Evolutionary conservation across 78 protist species (phyloP), one percentile per base, ranked within the genome.

Genomic region (Dictyostelium purpureum): DNA sequence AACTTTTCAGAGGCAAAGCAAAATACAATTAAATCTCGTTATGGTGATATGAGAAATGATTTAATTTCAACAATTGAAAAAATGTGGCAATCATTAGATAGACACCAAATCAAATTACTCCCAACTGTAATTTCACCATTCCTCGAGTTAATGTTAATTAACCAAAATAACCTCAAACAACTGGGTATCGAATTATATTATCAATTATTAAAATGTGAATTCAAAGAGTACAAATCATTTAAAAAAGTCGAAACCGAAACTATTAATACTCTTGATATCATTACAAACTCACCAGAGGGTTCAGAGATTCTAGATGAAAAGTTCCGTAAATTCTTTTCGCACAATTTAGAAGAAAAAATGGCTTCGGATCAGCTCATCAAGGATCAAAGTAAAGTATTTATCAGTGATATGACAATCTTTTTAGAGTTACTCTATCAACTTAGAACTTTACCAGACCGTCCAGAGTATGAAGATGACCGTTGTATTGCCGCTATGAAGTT

Each of bases 11-110:
- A 88, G 33, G 77, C 82, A 0, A 88, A 88, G 24, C 87, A 78
- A 69, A 71, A 75, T 4, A 74, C 77, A 0, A 88, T 88, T 10
- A 65, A 70, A 54, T 67, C 87, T 33, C 63, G 93, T 51, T 78
- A 88, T 78, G 93, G 93, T 69, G 93, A 88, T 74, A 88, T 88
- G 93, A 65, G 93, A 70, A 79, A 69, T 40, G 93, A 88, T 43
- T 54, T 88, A 14, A 79, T 88, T 42, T 31, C 43, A 26, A 88
- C 87, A 47, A 77, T 75, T 54, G 83, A 88, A 78, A 70, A 45
- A 11, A 88, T 88, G 93, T 88, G 93, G 93, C 65, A 74, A 51
- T 77, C 87, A 54, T 59, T 88, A 26, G 87, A 88, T 12, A 78
- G 63, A 75, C 75, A 88, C 19, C 93, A 88, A 75, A 77, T 88